Conservation (phyloP, 768 basidiomycete genomes). For the Kwoniella botswanensis region DNA sequence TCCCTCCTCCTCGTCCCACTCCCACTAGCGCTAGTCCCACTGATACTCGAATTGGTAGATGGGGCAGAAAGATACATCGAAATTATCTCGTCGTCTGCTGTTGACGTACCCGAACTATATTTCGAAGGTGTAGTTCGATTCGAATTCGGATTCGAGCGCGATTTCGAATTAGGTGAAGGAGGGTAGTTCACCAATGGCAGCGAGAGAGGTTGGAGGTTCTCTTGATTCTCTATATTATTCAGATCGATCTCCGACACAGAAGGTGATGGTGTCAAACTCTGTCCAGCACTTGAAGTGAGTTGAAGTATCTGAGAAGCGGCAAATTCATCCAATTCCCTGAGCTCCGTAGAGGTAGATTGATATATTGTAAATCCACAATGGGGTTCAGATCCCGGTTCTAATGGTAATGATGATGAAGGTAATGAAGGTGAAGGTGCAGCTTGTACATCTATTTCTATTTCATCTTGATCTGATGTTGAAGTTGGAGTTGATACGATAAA, state of each 20-base stretch:
- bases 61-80: conserved; percentile 23
- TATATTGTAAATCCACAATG: conserved; percentile 24
- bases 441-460: conserved; percentile 5
- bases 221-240: conserved; percentile 35
- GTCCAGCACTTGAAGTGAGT: neutral
- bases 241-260: conserved; percentile 7
- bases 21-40: conserved; percentile 20
- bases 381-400: conserved; percentile 7
- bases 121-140: conserved; percentile 16
- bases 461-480: neutral
- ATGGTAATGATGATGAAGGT: conserved; percentile 4
- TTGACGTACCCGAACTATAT: neutral
- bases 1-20: conserved; percentile 24
- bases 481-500: neutral
- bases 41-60: conserved; percentile 5
- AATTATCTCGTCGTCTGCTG: conserved; percentile 17
- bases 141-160: neutral
- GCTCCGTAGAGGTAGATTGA: neutral
- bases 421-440: conserved; percentile 2
- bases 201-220: conserved; percentile 40
- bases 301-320: conserved; percentile 9
- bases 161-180: conserved; percentile 10
- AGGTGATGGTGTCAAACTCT: neutral
- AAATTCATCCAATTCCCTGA: conserved; percentile 5
- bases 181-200: conserved; percentile 3